phyloP scores from a whole-genome alignment of 306 rosid species.

The Oxytropis ochrocephala region DNA sequence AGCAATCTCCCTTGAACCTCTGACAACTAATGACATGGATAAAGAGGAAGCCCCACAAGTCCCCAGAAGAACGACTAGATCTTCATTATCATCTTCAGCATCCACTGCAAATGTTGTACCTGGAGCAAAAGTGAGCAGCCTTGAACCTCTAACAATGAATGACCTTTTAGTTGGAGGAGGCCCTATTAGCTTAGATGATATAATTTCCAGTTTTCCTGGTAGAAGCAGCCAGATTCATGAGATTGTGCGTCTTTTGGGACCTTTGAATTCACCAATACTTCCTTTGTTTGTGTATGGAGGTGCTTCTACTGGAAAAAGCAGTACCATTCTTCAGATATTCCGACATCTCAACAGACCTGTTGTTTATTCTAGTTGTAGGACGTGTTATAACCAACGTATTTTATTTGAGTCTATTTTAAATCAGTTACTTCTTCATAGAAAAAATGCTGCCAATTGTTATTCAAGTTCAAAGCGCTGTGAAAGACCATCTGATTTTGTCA shows the following conservation, averaged over 20 bases:
- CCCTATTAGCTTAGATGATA: constrained; percentile 49
- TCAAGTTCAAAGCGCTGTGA: constrained; percentile 70
- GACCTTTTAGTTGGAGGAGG: constrained; percentile 77
- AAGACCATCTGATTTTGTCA: constrained; percentile 75
- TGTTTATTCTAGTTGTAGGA: constrained; percentile 77
- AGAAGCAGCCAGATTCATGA: constrained; percentile 61
- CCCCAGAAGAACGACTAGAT: constrained; percentile 63
- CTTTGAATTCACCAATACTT: constrained; percentile 65
- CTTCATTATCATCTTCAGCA: constrained; percentile 34
- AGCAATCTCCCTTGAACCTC: constrained; percentile 28
- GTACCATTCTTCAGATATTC: constrained; percentile 54
- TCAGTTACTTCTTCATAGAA: constrained; percentile 65
- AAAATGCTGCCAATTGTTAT: constrained; percentile 57
- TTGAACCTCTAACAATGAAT: constrained; percentile 32
- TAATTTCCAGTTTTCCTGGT: constrained; percentile 59
- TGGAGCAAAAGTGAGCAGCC: constrained; percentile 30
- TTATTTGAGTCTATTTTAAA: constrained; percentile 79
- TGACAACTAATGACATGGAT: constrained; percentile 52
- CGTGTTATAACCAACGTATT: constrained; percentile 67
- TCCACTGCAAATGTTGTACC: constrained; percentile 31
- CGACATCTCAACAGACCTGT: constrained; percentile 74
- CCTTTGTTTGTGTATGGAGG: constrained; percentile 85
- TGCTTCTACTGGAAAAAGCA: constrained; percentile 77
- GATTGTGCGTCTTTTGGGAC: constrained; percentile 60
- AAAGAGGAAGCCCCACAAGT: constrained; percentile 41